Evolutionary conservation across 1,139 yeast species (phyloP), one percentile per base, ranked within the genome.

Genomic region (Scheffersomyces titani): DNA sequence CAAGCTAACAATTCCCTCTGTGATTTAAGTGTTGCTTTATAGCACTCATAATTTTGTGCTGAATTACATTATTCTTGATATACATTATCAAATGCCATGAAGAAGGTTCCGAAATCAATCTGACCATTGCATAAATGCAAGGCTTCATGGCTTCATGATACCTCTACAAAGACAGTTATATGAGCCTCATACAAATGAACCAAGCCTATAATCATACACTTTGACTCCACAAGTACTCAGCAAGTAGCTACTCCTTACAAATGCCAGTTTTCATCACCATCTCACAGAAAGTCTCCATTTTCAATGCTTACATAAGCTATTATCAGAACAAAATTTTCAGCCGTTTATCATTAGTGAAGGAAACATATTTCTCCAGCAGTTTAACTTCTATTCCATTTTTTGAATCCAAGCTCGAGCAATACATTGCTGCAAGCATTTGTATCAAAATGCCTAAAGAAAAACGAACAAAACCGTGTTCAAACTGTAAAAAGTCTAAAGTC

Each of bases 401-500:
- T 11, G 30, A 11, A 7, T 24, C 9, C 30, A 24, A 24, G 9
- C 7, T 24, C 40, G 40, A 30, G 40, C 11, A 11, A 11, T 30
- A 3, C 9, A 2, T 30, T 16, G 40, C 40, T 30, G 1, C 9
- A 4, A 30, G 40, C 4, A 11, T 30, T 9, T 5, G 13, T 30
- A 30, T 4, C 9, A 54, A 7, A 6, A 77, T 77, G 81, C 74
- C 77, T 30, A 70, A 75, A 58, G 83, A 78, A 63, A 78, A 76
- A 59, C 63, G 84, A 54, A 80, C 84, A 13, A 86, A 84, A 65
- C 92, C 92, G 5, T 88, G 92, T 66, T 76, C 84, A 21, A 80
- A 80, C 65, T 88, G 92, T 67, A 82, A 89, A 58, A 77, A 79
- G 66, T 81, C 89, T 44, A 88, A 88, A 70, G 88, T 87, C 40